A percentile compares a stretch with the other conserved stretches of the same genome.
Evolutionary conservation across 2,329 filamentous ascomycete genomes (phyloP).

Genomic region (Pezizomycotina sp.): DNA sequence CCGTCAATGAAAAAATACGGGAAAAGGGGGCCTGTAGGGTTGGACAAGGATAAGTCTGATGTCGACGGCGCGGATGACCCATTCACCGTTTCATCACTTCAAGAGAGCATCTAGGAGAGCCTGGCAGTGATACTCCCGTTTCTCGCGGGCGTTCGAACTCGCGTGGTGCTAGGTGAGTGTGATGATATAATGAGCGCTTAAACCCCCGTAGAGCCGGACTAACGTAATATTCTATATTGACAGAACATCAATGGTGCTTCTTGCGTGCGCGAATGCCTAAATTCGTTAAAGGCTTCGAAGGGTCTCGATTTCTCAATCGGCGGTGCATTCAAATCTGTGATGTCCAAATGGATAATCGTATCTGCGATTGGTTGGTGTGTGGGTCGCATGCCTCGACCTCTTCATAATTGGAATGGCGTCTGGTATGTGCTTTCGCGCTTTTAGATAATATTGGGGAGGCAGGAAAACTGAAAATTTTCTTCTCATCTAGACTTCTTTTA

Average conservation of each 20-base stretch:
- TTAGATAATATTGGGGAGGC: constrained; percentile 11
- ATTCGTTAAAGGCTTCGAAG: constrained; percentile 5
- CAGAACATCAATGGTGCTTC: constrained; percentile 7
- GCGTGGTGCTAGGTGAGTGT: no score
- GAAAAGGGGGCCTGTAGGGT: constrained; percentile 7
- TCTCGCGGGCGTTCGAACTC: constrained; percentile 14
- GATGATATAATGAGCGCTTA: no score
- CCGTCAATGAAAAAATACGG: constrained; percentile 4
- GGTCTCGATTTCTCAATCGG: constrained; percentile 8
- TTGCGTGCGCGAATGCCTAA: constrained; percentile 9
- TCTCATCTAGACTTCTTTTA: no score
- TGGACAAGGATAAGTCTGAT: background rate
- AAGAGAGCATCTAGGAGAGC: constrained; percentile 5
- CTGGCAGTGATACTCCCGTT: constrained; percentile 17
- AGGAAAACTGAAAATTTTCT: no score
- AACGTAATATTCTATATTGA: no score
- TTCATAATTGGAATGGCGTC: no score
- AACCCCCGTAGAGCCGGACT: no score
- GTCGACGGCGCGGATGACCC: constrained; percentile 4
- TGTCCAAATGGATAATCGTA: no score
- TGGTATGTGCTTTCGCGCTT: constrained; percentile 12
- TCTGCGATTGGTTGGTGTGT: no score
- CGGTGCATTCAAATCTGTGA: constrained; percentile 9
- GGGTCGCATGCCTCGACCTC: no score
- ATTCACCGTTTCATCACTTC: constrained; percentile 2